Conservation (phyloP, 164 flowering plant species). For the Vitis rotundifolia region DNA sequence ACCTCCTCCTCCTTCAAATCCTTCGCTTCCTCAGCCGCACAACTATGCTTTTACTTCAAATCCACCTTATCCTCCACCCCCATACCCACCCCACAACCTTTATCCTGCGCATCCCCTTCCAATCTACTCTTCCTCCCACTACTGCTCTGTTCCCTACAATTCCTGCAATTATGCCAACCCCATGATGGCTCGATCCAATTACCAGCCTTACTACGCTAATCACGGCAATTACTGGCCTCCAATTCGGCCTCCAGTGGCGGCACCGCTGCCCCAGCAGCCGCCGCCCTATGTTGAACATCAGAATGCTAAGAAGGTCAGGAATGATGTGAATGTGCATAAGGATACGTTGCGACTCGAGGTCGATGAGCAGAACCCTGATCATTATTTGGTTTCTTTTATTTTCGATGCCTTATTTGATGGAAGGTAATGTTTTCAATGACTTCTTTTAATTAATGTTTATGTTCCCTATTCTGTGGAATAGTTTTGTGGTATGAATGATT, state of each 20-base stretch:
- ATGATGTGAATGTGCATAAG: conserved; percentile 85
- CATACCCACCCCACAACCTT: conserved; percentile 15
- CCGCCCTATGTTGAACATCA: conserved; percentile 69
- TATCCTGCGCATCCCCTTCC: conserved; percentile 20
- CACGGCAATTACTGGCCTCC: conserved; percentile 42
- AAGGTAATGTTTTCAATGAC: conserved; percentile 41
- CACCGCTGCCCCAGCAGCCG: conserved; percentile 25
- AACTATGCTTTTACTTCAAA: conserved; percentile 25
- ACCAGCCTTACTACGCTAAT: conserved; percentile 30
- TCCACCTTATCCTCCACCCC: conserved; percentile 33
- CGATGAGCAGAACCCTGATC: conserved; percentile 71
- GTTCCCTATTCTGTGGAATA: neutral
- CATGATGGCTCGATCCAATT: conserved; percentile 23
- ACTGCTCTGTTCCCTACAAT: conserved; percentile 11
- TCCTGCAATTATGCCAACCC: conserved; percentile 20
- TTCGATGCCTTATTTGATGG: conserved; percentile 88
- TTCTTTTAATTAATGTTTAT: neutral
- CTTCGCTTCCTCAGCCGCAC: conserved; percentile 14
- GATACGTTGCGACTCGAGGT: conserved; percentile 62
- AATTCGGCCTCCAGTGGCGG: conserved; percentile 17
- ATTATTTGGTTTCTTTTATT: conserved; percentile 71
- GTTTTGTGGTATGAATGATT: neutral
- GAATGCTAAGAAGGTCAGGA: conserved; percentile 71
- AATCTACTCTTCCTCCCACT: conserved; percentile 21
- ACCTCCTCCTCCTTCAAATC: conserved; percentile 8